Evolutionary conservation across 2,329 filamentous ascomycete genomes (phyloP).

Genomic region (Juglanconis sp.): DNA sequence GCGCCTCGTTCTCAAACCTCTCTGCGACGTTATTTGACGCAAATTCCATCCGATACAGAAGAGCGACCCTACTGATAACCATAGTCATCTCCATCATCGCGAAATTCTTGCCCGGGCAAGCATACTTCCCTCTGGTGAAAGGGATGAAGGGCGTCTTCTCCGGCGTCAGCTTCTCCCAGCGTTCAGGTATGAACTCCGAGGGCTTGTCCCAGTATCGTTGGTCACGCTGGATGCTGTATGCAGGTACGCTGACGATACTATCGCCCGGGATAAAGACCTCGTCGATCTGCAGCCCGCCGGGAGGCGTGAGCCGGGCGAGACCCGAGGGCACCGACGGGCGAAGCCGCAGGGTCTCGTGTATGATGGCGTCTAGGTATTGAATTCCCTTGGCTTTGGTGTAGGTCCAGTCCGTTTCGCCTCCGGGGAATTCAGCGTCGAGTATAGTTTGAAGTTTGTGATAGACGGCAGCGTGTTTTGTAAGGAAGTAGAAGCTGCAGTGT

Average conservation of each 20-base stretch:
- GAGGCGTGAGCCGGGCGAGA: not conserved
- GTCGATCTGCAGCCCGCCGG: slow-evolving; percentile 14
- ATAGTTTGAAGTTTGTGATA: not conserved
- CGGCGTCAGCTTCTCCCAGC: slow-evolving; percentile 15
- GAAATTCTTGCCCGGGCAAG: slow-evolving; percentile 17
- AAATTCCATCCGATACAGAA: slow-evolving; percentile 11
- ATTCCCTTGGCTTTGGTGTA: slow-evolving; percentile 6
- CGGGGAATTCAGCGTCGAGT: not conserved
- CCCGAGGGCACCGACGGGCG: slow-evolving; percentile 6
- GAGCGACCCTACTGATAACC: slow-evolving; percentile 15
- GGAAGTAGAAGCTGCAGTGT: not conserved
- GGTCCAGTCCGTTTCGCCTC: not conserved
- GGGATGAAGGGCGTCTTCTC: slow-evolving; percentile 19
- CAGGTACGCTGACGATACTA: slow-evolving; percentile 7
- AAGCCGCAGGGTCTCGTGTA: slow-evolving; percentile 11
- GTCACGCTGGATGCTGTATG: slow-evolving; percentile 19
- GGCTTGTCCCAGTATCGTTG: slow-evolving; percentile 16
- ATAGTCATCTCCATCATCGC: slow-evolving; percentile 19
- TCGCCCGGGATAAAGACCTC: slow-evolving; percentile 13
- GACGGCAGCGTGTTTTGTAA: slow-evolving; percentile 1
- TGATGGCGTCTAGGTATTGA: slow-evolving; percentile 5
- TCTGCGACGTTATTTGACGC: slow-evolving; percentile 1
- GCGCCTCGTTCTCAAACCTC: slow-evolving; percentile 20
- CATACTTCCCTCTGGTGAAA: slow-evolving; percentile 18
- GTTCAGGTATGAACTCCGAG: slow-evolving; percentile 19